A percentile compares a stretch with the other conserved stretches of the same genome.
These are phyloP conservation scores for Triangularia verruculosa DNA, from an alignment of 2,329 filamentous ascomycete genomes.

Conservation along the genomic window DNA sequence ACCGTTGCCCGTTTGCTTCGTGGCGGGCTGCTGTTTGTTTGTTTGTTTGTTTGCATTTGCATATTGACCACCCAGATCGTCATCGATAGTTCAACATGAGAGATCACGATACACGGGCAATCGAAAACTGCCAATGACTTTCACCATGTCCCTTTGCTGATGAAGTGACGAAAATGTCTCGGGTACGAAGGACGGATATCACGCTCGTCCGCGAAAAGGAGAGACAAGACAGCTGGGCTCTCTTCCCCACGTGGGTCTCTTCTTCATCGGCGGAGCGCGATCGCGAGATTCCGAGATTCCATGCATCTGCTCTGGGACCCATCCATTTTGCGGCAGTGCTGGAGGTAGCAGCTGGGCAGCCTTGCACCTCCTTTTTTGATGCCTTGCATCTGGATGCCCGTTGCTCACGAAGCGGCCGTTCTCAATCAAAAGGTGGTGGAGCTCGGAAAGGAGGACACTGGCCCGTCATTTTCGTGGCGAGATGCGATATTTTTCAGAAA, in stretches of 20 bases:
- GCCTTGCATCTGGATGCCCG: slow-evolving; percentile 3
- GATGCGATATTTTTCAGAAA: slow-evolving; percentile 19
- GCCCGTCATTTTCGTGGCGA: slow-evolving; percentile 7
- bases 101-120: not conserved
- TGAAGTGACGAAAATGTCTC: slow-evolving; percentile 1
- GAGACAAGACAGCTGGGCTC: not conserved
- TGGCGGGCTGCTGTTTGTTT: not conserved
- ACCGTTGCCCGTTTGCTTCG: not conserved
- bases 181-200: not conserved
- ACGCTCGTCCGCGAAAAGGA: not conserved
- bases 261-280: not conserved
- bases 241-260: not conserved
- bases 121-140: not conserved
- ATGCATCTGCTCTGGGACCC: slow-evolving; percentile 2
- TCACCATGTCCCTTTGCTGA: not conserved
- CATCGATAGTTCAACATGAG: not conserved
- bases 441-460: slow-evolving; percentile 17
- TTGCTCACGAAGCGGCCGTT: slow-evolving; percentile 1
- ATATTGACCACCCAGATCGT: not conserved
- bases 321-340: slow-evolving; percentile 2
- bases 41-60: not conserved
- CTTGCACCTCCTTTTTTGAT: not conserved
- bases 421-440: slow-evolving; percentile 23
- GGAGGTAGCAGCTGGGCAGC: not conserved
- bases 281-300: slow-evolving; percentile 2